These are phyloP conservation scores for Pichia sp. DNA, from an alignment of 1,139 yeast genomes.

Conservation along the genomic window DNA sequence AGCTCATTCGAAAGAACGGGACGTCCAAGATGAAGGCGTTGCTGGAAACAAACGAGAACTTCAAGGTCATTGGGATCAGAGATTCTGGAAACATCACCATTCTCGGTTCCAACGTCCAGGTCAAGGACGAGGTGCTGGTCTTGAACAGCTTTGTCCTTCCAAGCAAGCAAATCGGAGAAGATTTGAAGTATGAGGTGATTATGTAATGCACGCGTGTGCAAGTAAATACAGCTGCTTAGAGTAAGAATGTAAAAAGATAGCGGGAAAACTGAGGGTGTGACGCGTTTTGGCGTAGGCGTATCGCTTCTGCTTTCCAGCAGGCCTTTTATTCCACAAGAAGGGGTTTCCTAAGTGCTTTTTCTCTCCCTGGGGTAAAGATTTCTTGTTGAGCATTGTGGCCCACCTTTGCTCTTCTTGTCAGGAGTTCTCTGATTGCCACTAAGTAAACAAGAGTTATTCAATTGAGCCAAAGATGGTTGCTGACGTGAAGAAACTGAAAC, in stretches of 20 bases:
- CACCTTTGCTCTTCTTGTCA: no score
- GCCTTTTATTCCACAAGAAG: no score
- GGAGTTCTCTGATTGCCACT: no score
- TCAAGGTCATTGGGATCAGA: conserved; percentile 41
- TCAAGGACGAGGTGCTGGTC: conserved; percentile 51
- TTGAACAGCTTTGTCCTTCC: conserved; percentile 61
- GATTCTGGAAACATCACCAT: conserved; percentile 53
- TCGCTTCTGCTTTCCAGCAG: neutral
- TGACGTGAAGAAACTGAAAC: conserved; percentile 39
- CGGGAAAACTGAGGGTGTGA: neutral
- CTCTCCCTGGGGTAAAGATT: no score
- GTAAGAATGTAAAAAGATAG: no score
- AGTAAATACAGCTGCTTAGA: neutral
- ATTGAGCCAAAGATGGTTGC: neutral
- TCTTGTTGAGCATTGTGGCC: no score
- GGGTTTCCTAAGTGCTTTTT: neutral
- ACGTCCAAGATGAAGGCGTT: conserved; percentile 19
- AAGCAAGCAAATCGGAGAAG: conserved; percentile 53
- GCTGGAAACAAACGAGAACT: conserved; percentile 30
- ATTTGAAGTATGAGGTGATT: conserved; percentile 55
- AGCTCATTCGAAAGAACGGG: conserved; percentile 25
- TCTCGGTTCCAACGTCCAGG: conserved; percentile 49
- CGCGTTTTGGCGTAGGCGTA: neutral
- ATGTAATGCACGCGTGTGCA: conserved; percentile 37
- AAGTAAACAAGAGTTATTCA: no score